Percentiles rank a stretch among this genome's conserved stretches.
phyloP scores from a whole-genome alignment of 345 rosid genomes.

The Moringa oleifera region DNA sequence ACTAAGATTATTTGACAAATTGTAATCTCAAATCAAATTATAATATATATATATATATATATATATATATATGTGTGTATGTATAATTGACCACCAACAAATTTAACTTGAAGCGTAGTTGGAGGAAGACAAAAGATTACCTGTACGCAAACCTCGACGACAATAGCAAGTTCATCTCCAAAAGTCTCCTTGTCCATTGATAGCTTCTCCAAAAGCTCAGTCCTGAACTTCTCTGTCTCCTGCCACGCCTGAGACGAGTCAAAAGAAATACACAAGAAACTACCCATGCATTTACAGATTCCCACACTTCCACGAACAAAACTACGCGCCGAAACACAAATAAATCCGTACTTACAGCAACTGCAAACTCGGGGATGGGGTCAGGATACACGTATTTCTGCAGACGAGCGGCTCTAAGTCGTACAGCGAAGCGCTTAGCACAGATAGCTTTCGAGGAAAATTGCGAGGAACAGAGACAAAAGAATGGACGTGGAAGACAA shows the following conservation, averaged over 20 bases:
- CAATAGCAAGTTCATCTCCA: constrained; percentile 31
- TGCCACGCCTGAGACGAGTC: constrained; percentile 8
- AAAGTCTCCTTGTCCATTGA: constrained; percentile 31
- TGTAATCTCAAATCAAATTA: neutral
- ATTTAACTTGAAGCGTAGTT: too few species aligned
- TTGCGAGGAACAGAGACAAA: constrained; percentile 1
- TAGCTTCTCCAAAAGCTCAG: constrained; percentile 36
- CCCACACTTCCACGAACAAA: neutral
- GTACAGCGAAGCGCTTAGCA: neutral
- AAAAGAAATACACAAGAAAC: neutral
- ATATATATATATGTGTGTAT: too few species aligned
- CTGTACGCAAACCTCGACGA: constrained; percentile 32
- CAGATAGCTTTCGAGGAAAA: constrained; percentile 14
- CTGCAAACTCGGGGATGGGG: constrained; percentile 43
- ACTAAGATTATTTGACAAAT: neutral
- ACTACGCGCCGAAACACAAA: neutral
- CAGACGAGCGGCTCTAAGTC: constrained; percentile 7
- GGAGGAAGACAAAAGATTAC: constrained; percentile 13
- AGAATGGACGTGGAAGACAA: neutral
- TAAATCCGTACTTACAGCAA: constrained; percentile 18
- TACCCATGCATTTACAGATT: too few species aligned
- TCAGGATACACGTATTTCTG: constrained; percentile 34
- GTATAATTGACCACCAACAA: neutral
- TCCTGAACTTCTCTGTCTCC: constrained; percentile 44
- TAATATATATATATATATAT: too few species aligned